Evolutionary conservation across 2,329 filamentous ascomycete species (phyloP), one percentile per base, ranked within the genome.

Genomic region (Penicillium sp.): DNA sequence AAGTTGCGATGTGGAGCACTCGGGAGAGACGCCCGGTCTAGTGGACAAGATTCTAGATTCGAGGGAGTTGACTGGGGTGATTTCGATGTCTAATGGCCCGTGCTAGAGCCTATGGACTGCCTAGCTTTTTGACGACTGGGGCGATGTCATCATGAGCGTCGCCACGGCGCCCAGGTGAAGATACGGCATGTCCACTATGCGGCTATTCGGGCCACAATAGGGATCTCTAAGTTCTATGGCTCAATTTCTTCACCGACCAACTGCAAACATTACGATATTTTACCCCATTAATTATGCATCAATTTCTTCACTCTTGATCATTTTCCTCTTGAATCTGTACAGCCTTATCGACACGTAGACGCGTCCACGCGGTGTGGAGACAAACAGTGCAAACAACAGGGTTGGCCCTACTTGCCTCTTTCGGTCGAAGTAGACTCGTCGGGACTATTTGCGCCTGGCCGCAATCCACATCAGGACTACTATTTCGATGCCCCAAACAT

Each of bases 61-160:
- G 9, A 12, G 28, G 10, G 5, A 29, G 16, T 39, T 6, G 5
- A 42, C n/a, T 10, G 16, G 31, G 15, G 42, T 12, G 12, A n/a
- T n/a, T 6, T 21, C 21, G 16, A 7, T 39, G 18, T 18, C 36
- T 39, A 6, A 3, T 6, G 18, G 16, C 12, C 18, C 10, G 36
- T 24, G 12, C 15, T 36, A 16, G 39, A 26, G 15, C 29, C n/a
- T 16, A 16, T 43, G 18, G n/a, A 23, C 8, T 29, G 28, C 10
- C 28, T 9, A 29, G 28, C 5, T n/a, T 9, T n/a, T 29, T 18
- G 28, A 29, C 28, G 15, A 51, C n/a, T 42, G 23, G 21, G 15
- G 36, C 18, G 21, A 51, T 46, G 43, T 46, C 43, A 42, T 45
- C 16, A n/a, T 51, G 43, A 46, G 36, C 28, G 13, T 50, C 24